phyloP scores from a whole-genome alignment of 225 moss, liverwort and hornwort genomes.

The Climacium dendroides region DNA sequence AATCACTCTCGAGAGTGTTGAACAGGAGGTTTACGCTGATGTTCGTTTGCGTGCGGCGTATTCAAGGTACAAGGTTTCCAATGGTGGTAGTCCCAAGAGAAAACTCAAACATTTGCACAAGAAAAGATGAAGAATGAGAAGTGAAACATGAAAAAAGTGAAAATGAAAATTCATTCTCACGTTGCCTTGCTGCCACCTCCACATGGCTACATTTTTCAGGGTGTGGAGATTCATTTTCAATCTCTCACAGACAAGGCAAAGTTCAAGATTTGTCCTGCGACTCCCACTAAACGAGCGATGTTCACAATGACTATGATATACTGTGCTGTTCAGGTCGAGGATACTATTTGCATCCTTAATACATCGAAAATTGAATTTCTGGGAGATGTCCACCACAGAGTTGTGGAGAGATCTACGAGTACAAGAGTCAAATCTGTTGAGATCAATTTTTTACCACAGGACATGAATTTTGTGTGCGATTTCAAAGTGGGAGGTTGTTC shows the following conservation, averaged over 20 bases:
- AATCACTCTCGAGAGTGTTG: not conserved
- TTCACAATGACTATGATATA: not conserved
- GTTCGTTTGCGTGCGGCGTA: conserved; percentile 38
- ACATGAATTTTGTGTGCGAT: not conserved
- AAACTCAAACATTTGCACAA: not conserved
- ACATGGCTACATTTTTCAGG: not conserved
- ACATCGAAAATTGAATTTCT: not conserved
- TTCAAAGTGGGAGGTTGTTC: not conserved
- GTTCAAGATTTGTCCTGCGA: not conserved
- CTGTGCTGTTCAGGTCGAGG: not conserved
- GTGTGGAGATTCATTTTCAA: not conserved
- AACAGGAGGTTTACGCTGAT: conserved; percentile 29
- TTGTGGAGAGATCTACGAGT: not conserved
- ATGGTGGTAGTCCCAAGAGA: not conserved
- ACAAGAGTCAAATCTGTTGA: not conserved
- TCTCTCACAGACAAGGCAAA: not conserved
- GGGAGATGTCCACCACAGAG: not conserved
- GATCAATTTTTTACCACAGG: too few species aligned
- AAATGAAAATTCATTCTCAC: not conserved
- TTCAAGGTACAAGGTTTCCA: not conserved
- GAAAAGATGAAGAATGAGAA: not conserved
- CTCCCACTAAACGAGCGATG: not conserved
- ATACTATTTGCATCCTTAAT: not conserved
- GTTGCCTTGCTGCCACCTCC: not conserved
- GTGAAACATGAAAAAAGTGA: not conserved